Base-by-base conservation (phyloP, 768 basidiomycete species). In the Pleurotus tuber-regium region DNA sequence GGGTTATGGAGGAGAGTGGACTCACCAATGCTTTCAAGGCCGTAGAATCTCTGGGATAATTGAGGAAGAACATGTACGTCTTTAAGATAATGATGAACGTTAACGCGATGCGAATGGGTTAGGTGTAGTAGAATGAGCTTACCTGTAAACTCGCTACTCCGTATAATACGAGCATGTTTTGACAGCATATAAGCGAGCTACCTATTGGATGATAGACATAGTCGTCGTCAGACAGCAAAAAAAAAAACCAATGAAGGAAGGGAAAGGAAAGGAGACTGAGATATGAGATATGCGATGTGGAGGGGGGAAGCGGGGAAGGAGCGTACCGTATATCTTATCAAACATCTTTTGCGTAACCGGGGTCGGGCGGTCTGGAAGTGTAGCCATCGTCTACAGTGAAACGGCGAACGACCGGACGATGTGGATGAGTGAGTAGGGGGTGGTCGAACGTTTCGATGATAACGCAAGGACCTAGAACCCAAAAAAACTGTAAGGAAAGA, bases 131-230 rank as follows among this genome's bases (percentile, higher is more conserved):
- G 35, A 21, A 3, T 3, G 2, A 2, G 21, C 46, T 33, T 9
- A 23, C 46, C 23, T 48, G 46, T 10, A 48, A 31, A 23, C 46
- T 48, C 10, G 46, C 46, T 6, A 48, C 24, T 33, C 46, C 46
- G n/a, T 48, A 48, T 1, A 48, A 11, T 19, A 23, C 46, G 4
- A 48, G 23, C 16, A 48, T n/a, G 46, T 33, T 23, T 23, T 48
- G 46, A 35, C 46, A 21, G n/a, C 30, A 48, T 2, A 48, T 31
- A 5, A 48, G 31, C 11, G 46, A 48, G 18, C 29, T 35, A 8
- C 46, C 46, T 48, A 35, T 1, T n/a, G 14, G 23, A 35, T 35
- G 16, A 21, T 9, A 14, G 16, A 4, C 19, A 2, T 26, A 6
- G 26, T 9, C 14, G 26, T 9, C 14, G n/a, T n/a, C n/a, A n/a